Evolutionary conservation across 306 rosid genomes (phyloP), one percentile per base, ranked within the genome.

Genomic region (Begonia masoniana): DNA sequence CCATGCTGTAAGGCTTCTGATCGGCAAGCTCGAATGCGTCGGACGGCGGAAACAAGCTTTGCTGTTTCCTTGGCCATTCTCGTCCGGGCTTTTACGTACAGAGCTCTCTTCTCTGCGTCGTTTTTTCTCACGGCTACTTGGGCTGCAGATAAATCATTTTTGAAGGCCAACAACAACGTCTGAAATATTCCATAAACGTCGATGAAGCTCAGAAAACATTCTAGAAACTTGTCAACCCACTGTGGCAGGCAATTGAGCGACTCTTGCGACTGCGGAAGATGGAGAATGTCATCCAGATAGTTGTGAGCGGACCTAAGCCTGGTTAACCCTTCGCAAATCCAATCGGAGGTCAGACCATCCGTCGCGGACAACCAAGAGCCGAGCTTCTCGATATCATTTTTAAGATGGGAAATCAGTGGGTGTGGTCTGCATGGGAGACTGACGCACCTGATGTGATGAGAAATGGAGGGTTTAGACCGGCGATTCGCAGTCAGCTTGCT

Each of bases 371-470:
- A 17, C 87, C 85, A 84, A 0, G 64, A 12, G 12, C 48, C 67
- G 14, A 85, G 89, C 13, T 50, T 52, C 62, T 62, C 53, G 76
- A 76, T 76, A 39, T 74, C 74, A 0, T 80, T 74, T 43, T 75
- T 78, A 73, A 89, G 81, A 60, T 72, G 87, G n/a, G 93, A 76
- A 52, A 82, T 70, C 76, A 82, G 31, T 2, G 91, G 97, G 68
- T 85, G 97, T 4, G 97, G 71, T 78, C 95, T 74, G 77, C 80
- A 80, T 9, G 97, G 97, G 26, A 89, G 94, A 85, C 89, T 82
- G 62, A 85, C 71, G 69, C 95, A 85, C 60, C 97, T 74, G 58
- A 67, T 66, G 80, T 85, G 94, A 69, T 76, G 83, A 10, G 94
- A 82, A 16, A 85, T 57, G 12, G 50, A 16, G 4, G 79, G 82